Evolutionary conservation across 176 grass and related monocot genomes (phyloP), one percentile per base, ranked within the genome.

Genomic region (Oryza punctata): DNA sequence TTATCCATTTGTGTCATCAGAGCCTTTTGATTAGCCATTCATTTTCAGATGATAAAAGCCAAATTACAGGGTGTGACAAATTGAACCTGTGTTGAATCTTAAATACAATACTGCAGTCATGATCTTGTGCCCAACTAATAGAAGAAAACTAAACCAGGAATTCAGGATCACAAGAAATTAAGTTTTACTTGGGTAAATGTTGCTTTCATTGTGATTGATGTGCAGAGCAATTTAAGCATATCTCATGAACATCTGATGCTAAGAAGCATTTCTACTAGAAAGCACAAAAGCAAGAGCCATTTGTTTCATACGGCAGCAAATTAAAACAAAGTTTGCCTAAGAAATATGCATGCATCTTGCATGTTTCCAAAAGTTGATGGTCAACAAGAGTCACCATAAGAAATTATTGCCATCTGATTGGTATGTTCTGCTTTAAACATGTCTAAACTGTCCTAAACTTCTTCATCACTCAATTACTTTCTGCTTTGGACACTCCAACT

Each of bases 401-500:
- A 28, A 83, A 90, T 63, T 73, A 79, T 76, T 63, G 46, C n/a
- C 38, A 7, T 78, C 74, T 78, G 44, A 82, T 73, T 74, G 24
- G 67, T 67, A 82, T 78, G 12, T 9, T 72, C 26, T 27, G 19
- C 10, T 72, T 85, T 88, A 88, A 69, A 69, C 50, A 84, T 75
- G 76, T 25, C 32, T 47, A 41, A 21, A 44, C 19, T 27, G 35
- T 50, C 47, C 27, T 81, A 57, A 78, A 68, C 46, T 37, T 43
- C 59, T 82, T 8, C 81, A 27, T 46, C 35, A 45, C 65, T 73
- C 16, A 28, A 47, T 26, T 15, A 83, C 38, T 63, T 82, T 74
- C 43, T 78, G 73, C 88, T 86, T 86, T 90, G 86, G 79, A 78
- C 84, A 83, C 43, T 43, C 68, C 45, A 68, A 26, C 78, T 90